These are phyloP conservation scores for Actinomucor elegans DNA, from an alignment of 371 early-diverging fungal genomes.

Conservation along the genomic window DNA sequence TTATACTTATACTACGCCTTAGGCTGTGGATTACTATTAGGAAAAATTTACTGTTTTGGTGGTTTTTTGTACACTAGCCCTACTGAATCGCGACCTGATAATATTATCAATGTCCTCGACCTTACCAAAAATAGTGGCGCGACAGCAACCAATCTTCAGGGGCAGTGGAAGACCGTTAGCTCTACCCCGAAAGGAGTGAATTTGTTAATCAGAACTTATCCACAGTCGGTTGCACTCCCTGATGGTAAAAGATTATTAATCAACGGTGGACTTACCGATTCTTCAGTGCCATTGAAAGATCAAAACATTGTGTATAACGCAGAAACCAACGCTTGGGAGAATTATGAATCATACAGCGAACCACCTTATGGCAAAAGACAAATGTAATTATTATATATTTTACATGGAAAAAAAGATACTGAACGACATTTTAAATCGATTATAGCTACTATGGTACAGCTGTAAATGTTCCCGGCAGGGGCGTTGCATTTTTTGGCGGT, in stretches of 20 bases:
- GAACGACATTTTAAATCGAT: too few relatives aligned
- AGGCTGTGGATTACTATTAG: neutral
- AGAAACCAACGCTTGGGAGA: neutral
- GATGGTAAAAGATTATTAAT: neutral
- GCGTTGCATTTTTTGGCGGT: slow-evolving; percentile 2
- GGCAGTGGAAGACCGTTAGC: neutral
- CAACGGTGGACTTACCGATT: neutral
- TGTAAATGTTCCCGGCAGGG: slow-evolving; percentile 1
- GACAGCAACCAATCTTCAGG: neutral
- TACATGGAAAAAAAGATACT: too few relatives aligned
- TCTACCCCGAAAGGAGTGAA: neutral
- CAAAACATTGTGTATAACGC: neutral
- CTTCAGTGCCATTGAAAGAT: neutral
- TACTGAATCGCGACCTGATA: neutral
- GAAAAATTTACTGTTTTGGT: neutral
- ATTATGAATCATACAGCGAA: neutral
- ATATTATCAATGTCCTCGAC: neutral
- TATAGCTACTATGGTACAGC: slow-evolving; percentile 3
- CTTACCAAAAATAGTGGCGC: neutral
- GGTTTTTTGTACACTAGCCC: neutral
- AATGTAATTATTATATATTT: slow-evolving; percentile 1
- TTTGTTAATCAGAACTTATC: neutral
- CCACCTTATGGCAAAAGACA: slow-evolving; percentile 2
- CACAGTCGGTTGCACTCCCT: neutral
- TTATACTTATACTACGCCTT: too few relatives aligned